Evolutionary conservation across 805 yeast species (phyloP).

Genomic region (Barnettozyma californica): DNA sequence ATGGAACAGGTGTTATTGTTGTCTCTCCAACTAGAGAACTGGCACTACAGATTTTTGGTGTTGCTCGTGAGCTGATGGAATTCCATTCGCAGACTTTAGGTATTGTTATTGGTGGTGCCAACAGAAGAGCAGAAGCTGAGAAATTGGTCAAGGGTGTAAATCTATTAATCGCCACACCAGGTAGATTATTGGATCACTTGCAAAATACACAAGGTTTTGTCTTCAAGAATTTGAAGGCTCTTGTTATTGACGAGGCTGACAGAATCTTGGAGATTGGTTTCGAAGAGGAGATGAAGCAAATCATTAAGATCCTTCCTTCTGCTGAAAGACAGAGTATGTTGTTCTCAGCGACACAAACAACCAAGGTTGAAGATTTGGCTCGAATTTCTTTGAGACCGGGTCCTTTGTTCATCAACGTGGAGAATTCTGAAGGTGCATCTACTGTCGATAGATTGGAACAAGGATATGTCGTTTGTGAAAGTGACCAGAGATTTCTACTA

Average conservation of each 20-base stretch:
- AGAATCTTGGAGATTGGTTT: slow-evolving; percentile 96
- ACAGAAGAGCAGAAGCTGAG: slow-evolving; percentile 95
- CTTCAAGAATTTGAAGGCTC: slow-evolving; percentile 89
- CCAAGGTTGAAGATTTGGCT: slow-evolving; percentile 97
- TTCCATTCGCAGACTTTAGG: slow-evolving; percentile 85
- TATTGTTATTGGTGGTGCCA: slow-evolving; percentile 97
- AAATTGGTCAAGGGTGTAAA: slow-evolving; percentile 92
- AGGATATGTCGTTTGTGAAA: slow-evolving; percentile 96
- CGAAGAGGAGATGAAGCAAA: slow-evolving; percentile 98
- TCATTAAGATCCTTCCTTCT: slow-evolving; percentile 86
- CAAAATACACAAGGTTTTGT: slow-evolving; percentile 94
- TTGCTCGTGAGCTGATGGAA: slow-evolving; percentile 90
- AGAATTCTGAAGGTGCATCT: slow-evolving; percentile 71
- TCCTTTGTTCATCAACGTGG: slow-evolving; percentile 91
- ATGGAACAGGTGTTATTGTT: slow-evolving; percentile 95
- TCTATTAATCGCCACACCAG: slow-evolving; percentile 93
- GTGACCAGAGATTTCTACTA: slow-evolving; percentile 87
- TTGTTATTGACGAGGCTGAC: slow-evolving; percentile 97
- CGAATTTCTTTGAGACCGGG: slow-evolving; percentile 93
- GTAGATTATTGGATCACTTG: slow-evolving; percentile 91
- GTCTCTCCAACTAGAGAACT: slow-evolving; percentile 97
- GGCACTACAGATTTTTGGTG: slow-evolving; percentile 96
- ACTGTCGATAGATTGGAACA: slow-evolving; percentile 98
- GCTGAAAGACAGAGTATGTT: slow-evolving; percentile 95
- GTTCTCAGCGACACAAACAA: slow-evolving; percentile 98